Evolutionary conservation across 257 asterid species (phyloP).

Genomic region (Ophiorrhiza pumila): DNA sequence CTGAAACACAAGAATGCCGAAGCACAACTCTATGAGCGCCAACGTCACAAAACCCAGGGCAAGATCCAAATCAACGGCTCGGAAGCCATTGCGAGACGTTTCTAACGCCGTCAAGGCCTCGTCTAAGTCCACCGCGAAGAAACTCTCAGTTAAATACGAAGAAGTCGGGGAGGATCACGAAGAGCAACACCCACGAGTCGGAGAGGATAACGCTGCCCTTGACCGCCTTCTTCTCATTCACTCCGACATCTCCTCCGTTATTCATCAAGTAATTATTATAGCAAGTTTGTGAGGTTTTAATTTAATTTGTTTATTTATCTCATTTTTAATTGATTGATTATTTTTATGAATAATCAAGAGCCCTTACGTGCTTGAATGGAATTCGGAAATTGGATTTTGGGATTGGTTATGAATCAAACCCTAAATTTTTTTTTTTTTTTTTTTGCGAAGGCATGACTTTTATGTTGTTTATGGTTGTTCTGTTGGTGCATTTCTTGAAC

Average conservation of each 20-base stretch:
- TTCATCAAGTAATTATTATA: slow-evolving; percentile 45
- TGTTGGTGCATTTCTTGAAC: not conserved
- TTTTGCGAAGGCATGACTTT: not conserved
- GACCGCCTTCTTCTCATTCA: slow-evolving; percentile 74
- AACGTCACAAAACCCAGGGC: slow-evolving; percentile 22
- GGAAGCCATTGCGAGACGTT: slow-evolving; percentile 61
- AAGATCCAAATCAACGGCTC: slow-evolving; percentile 35
- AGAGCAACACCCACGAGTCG: slow-evolving; percentile 8
- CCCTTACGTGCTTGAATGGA: not conserved
- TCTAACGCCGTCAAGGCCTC: slow-evolving; percentile 33
- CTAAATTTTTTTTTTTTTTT: not conserved
- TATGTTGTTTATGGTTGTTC: not conserved
- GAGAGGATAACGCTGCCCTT: slow-evolving; percentile 31
- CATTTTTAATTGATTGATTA: not conserved
- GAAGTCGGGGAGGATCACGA: slow-evolving; percentile 27
- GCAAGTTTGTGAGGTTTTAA: not conserved
- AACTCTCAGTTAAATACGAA: not conserved
- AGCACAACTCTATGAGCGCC: slow-evolving; percentile 24
- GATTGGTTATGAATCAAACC: not conserved
- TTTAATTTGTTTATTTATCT: not conserved
- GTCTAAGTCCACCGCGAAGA: slow-evolving; percentile 2
- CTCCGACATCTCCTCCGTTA: slow-evolving; percentile 57
- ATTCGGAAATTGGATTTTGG: not conserved
- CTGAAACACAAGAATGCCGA: slow-evolving; percentile 39
- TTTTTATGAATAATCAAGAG: not conserved